Percentiles rank a stretch among this genome's conserved stretches.
Evolutionary conservation across 257 asterid species (phyloP).

Genomic region (Haberlea rhodopensis): DNA sequence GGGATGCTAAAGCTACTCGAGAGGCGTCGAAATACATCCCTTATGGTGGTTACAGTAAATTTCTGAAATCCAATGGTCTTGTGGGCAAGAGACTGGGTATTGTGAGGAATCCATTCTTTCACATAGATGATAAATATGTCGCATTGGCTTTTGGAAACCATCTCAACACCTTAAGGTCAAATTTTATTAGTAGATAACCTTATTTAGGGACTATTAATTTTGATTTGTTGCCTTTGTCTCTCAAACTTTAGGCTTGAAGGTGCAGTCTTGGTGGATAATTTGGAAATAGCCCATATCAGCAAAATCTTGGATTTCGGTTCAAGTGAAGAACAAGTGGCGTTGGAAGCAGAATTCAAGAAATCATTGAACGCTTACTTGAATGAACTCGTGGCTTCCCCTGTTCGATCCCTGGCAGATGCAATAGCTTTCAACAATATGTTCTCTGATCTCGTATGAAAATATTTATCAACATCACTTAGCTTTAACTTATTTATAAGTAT

Average conservation of each 20-base stretch:
- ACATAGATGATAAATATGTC: slow-evolving; percentile 2
- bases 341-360: slow-evolving; percentile 39
- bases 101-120: slow-evolving; percentile 31
- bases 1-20: slow-evolving; percentile 36
- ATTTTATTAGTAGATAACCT: background rate
- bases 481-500: too few species aligned
- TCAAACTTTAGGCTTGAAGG: slow-evolving; percentile 36
- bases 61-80: slow-evolving; percentile 41
- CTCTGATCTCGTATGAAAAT: slow-evolving; percentile 35
- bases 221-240: background rate
- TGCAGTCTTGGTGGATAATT: slow-evolving; percentile 37
- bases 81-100: slow-evolving; percentile 46
- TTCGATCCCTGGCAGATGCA: slow-evolving; percentile 38
- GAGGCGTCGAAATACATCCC: slow-evolving; percentile 39
- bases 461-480: too few species aligned
- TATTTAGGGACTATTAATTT: background rate
- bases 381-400: slow-evolving; percentile 36
- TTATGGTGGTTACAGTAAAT: slow-evolving; percentile 40
- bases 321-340: slow-evolving; percentile 21
- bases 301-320: slow-evolving; percentile 7
- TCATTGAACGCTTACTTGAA: slow-evolving; percentile 40
- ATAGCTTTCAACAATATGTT: slow-evolving; percentile 39
- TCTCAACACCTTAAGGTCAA: slow-evolving; percentile 35
- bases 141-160: slow-evolving; percentile 29
- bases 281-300: slow-evolving; percentile 30